These are phyloP conservation scores for Suhomyces taliae DNA, from an alignment of 1,139 yeast genomes.

Conservation along the genomic window DNA sequence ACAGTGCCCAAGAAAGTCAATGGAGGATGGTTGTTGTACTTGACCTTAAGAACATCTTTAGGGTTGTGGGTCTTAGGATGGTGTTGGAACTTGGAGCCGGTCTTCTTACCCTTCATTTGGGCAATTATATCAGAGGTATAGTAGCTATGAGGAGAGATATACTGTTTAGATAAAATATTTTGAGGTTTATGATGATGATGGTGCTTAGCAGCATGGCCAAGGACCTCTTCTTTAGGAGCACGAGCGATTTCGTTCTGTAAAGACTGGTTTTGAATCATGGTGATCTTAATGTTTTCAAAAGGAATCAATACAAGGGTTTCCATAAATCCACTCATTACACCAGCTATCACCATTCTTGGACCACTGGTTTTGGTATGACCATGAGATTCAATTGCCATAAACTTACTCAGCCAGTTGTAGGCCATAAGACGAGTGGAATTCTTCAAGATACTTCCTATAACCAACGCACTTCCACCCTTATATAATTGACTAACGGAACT, in stretches of 20 bases:
- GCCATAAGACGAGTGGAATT: conserved; percentile 71
- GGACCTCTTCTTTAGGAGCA: conserved; percentile 25
- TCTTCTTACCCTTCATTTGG: conserved; percentile 28
- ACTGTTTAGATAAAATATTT: conserved; percentile 34
- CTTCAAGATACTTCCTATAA: conserved; percentile 73
- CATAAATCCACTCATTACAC: conserved; percentile 76
- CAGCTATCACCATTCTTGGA: conserved; percentile 78
- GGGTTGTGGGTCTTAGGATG: conserved; percentile 16
- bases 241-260: conserved; percentile 36
- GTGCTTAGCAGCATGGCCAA: conserved; percentile 19
- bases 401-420: conserved; percentile 74
- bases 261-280: conserved; percentile 73
- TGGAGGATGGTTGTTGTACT: conserved; percentile 56
- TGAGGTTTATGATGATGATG: conserved; percentile 25
- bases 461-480: conserved; percentile 77
- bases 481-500: conserved; percentile 47
- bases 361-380: conserved; percentile 55
- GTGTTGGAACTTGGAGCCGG: conserved; percentile 24
- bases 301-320: conserved; percentile 88
- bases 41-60: conserved; percentile 30
- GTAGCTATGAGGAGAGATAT: conserved; percentile 48
- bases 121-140: conserved; percentile 36
- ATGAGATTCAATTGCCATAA: conserved; percentile 60
- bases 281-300: conserved; percentile 82
- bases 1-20: conserved; percentile 52